Conservation (phyloP, 2,329 filamentous ascomycete species). For the Xylaria digitata region DNA sequence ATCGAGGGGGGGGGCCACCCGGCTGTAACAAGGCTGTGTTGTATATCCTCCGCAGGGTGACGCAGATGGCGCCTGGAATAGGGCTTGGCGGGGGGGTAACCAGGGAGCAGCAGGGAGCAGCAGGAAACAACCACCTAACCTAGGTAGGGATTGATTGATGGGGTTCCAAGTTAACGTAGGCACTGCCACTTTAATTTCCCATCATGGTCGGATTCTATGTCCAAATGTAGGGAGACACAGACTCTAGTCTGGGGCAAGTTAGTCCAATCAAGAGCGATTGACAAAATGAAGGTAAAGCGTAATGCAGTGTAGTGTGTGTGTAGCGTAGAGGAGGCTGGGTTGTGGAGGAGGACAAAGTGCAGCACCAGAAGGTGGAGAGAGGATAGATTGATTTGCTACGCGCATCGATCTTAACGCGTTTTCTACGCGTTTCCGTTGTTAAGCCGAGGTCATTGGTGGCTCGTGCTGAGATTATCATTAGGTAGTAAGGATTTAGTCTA, state of each 20-base stretch:
- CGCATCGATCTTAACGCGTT: conserved; percentile 33
- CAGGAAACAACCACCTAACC: neutral
- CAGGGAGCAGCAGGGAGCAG: neutral
- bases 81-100: conserved; percentile 6
- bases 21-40: conserved; percentile 26
- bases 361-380: neutral
- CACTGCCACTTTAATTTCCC: conserved; percentile 32
- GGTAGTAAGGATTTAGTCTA: no score
- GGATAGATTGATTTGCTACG: conserved; percentile 8
- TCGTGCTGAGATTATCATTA: conserved; percentile 12
- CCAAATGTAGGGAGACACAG: conserved; percentile 12
- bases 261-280: conserved; percentile 21
- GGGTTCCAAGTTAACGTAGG: conserved; percentile 8
- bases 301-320: no score
- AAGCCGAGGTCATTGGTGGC: conserved; percentile 23
- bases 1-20: conserved; percentile 6
- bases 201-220: conserved; percentile 6
- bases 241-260: neutral
- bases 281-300: conserved; percentile 29
- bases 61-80: conserved; percentile 23
- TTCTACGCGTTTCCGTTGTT: conserved; percentile 31
- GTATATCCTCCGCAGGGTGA: conserved; percentile 19
- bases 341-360: no score
- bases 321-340: conserved; percentile 18
- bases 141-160: neutral